phyloP scores from a whole-genome alignment of 495 filamentous ascomycete species.

The Monascus purpureus region DNA sequence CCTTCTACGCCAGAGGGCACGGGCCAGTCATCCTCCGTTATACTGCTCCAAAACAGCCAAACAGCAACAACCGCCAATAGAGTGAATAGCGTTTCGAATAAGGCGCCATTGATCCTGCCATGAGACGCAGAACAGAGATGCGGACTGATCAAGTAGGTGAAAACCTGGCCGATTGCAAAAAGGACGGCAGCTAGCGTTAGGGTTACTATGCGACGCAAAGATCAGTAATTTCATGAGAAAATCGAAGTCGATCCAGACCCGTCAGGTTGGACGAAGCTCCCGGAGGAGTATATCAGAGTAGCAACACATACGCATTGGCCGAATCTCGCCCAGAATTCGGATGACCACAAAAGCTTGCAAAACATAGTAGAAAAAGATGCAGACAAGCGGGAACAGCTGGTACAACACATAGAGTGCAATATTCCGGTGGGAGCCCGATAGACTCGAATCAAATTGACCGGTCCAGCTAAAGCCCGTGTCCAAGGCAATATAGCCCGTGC shows the following conservation, averaged over 20 bases:
- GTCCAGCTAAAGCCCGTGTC: slow-evolving; percentile 89
- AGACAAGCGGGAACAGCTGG: slow-evolving; percentile 80
- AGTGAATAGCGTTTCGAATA: slow-evolving; percentile 92
- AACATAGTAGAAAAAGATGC: slow-evolving; percentile 68
- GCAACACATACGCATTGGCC: slow-evolving; percentile 60
- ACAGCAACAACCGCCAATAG: slow-evolving; percentile 63
- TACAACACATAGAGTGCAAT: slow-evolving; percentile 90
- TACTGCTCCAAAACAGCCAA: slow-evolving; percentile 97
- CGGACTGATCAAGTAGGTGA: slow-evolving; percentile 84
- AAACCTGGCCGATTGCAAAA: slow-evolving; percentile 87
- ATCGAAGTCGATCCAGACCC: neutral
- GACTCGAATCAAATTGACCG: slow-evolving; percentile 49
- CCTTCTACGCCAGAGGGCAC: slow-evolving; percentile 36
- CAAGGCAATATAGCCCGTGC: slow-evolving; percentile 88
- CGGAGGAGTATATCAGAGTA: neutral
- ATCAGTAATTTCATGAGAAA: neutral
- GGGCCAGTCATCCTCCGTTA: slow-evolving; percentile 98
- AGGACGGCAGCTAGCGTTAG: slow-evolving; percentile 57
- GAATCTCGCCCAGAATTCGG: slow-evolving; percentile 66
- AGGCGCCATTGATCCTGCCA: slow-evolving; percentile 79
- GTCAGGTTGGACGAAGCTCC: neutral
- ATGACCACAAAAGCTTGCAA: slow-evolving; percentile 75
- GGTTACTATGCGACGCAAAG: slow-evolving; percentile 42
- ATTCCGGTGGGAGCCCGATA: slow-evolving; percentile 45
- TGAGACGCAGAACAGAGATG: slow-evolving; percentile 71